Base-by-base conservation (phyloP, 2,329 filamentous ascomycete species). In the Claviceps monticola region DNA sequence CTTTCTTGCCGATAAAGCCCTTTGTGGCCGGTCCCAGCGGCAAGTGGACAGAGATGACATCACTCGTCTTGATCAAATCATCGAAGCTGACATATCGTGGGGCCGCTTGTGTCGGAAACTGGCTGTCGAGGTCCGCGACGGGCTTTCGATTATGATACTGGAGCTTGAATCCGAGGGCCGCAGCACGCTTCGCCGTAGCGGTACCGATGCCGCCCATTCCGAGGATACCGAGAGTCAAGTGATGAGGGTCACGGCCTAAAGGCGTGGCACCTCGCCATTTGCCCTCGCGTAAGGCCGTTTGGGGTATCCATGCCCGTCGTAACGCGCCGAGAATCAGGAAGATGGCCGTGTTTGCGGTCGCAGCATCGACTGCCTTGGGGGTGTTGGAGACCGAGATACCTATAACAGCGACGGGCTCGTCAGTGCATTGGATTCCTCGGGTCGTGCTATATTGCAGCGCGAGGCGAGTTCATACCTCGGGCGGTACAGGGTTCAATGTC, bases 271-370 rank as follows among this genome's bases (percentile, higher is more conserved):
- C 72, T 29, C 61, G 57, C 77, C 81, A 88, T 46, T 78, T 70
- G 0, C 76, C 76, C 19, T 74, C 66, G 16, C 83, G 74, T 9
- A 86, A 68, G 2, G 74, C 72, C 4, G 71, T 59, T 68, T 86
- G 79, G 41, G 78, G 56, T 1, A 73, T 68, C 64, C 84, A 84
- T 64, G 84, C 82, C 53, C 78, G 77, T 37, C 84, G 73, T 39
- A 88, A 66, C 0, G 83, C 81, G 3, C 83, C 84, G 17, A 88
- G 69, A 51, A 88, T 82, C 2, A 88, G 68, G 60, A 86, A 87
- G 62, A 87, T 78, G 56, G 79, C 82, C 6, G 77, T 74, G 62
- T 88, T 84, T 36, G 84, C 84, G 0, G 84, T 88, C 5, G 83
- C 78, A 62, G 85, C 79, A 60, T 86, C 78, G 16, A 84, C 81